These are phyloP conservation scores for Ogataea glucozyma DNA, from an alignment of 805 yeast species.

Conservation along the genomic window DNA sequence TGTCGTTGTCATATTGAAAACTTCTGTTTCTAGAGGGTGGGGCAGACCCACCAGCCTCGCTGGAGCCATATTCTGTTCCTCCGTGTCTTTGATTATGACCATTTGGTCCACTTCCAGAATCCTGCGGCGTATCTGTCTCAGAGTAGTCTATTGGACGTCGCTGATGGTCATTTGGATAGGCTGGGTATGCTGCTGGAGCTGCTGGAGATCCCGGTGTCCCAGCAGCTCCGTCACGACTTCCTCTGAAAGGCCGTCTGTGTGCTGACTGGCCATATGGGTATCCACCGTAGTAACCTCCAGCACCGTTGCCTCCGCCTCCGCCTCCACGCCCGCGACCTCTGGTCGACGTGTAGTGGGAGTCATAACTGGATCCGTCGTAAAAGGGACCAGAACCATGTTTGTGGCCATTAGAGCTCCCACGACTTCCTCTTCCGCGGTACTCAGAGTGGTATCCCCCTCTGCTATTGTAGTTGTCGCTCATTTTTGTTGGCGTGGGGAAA, in stretches of 20 bases:
- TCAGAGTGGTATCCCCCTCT: slow-evolving; percentile 7
- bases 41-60: slow-evolving; percentile 2
- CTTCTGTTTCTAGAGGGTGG: slow-evolving; percentile 6
- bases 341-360: slow-evolving; percentile 10
- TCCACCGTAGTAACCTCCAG: slow-evolving; percentile 2
- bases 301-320: not conserved
- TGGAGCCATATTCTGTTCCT: not conserved
- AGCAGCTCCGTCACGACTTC: slow-evolving; percentile 1
- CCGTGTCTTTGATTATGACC: not conserved
- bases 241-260: slow-evolving; percentile 14
- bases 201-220: slow-evolving; percentile 1
- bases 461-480: slow-evolving; percentile 6
- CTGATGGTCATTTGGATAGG: slow-evolving; percentile 3
- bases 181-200: slow-evolving; percentile 3
- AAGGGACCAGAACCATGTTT: slow-evolving; percentile 5
- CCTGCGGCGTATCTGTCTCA: not conserved
- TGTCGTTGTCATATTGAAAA: slow-evolving; percentile 6
- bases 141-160: not conserved
- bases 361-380: slow-evolving; percentile 8
- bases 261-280: slow-evolving; percentile 6
- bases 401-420: slow-evolving; percentile 7
- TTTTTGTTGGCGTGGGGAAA: not conserved
- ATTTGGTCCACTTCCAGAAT: not conserved
- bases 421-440: slow-evolving; percentile 5
- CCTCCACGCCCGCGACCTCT: slow-evolving; percentile 17